Base-by-base conservation (phyloP, 2,329 filamentous ascomycete genomes). In the Raffaelea ambrosiae region DNA sequence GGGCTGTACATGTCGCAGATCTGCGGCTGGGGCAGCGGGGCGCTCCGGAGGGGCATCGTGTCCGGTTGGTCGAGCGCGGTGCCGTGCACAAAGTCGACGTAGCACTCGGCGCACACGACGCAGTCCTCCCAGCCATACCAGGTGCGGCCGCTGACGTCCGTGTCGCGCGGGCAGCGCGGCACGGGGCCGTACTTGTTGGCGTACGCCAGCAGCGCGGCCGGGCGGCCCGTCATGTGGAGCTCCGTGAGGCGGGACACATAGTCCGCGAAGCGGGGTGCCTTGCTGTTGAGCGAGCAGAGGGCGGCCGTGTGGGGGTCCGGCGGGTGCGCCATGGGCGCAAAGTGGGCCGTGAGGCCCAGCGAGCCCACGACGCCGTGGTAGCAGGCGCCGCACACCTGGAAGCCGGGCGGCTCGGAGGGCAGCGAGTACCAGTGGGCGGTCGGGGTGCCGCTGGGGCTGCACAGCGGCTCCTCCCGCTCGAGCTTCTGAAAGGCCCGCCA, bases 1-100 rank as follows among this genome's bases (percentile, higher is more conserved):
- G 60, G 59, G 2, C 63, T 65, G 60, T 63, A 67, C 4, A 67
- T 56, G 35, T 63, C 61, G 40, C 66, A 68, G 35, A 64, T 63
- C 9, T 60, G 53, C 2, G 54, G 41, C 0, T 57, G 54, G 14
- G 59, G 52, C 13, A 65, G 56, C 5, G 53, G 51, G 1, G 50
- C 52, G 1, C 44, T 57, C 18, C 61, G 59, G 31, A 65, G 49
- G 0, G 57, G 54, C n/a, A 65, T 47, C 1, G 49, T 46, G 1
- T 8, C 20, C n/a, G n/a, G n/a, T 2, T 40, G 31, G 1, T 57
- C 59, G 0, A 66, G 51, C 0, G 54, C n/a, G 1, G 63, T 64
- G 11, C 59, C 54, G 7, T 46, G 43, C 3, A 65, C 55, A 26
- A 66, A 63, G 13, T 48, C 54, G 16, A 61, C 35, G 40, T 62